Evolutionary conservation across 805 yeast genomes (phyloP).

Genomic region (Candida loeiensis): DNA sequence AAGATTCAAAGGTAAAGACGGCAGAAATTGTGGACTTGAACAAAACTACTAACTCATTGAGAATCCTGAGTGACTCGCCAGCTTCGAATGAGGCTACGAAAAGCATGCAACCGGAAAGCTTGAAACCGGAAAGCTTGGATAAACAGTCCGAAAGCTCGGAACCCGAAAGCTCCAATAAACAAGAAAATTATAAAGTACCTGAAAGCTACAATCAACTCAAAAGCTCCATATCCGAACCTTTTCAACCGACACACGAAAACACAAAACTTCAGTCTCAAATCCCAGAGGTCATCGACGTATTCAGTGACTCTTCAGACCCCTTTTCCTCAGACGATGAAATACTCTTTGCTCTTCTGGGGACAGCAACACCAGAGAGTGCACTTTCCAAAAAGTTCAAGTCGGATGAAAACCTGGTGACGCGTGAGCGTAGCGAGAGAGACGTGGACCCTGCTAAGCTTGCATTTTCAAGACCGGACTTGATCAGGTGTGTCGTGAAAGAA

Average conservation of each 20-base stretch:
- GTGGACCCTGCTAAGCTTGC: slow-evolving; percentile 28
- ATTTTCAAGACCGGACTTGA: slow-evolving; percentile 44
- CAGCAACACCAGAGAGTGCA: slow-evolving; percentile 8
- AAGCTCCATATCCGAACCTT: too few species aligned
- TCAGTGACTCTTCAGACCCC: neutral
- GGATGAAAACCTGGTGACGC: neutral
- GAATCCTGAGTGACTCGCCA: too few species aligned
- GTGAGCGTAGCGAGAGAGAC: slow-evolving; percentile 9
- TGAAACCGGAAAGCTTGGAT: slow-evolving; percentile 21
- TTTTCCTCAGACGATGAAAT: slow-evolving; percentile 4
- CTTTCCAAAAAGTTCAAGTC: slow-evolving; percentile 5
- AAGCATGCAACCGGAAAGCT: neutral
- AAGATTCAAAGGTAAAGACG: neutral
- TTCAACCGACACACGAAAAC: too few species aligned
- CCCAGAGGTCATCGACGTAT: neutral
- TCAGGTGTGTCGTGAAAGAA: slow-evolving; percentile 43
- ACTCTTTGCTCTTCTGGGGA: neutral
- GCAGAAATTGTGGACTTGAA: neutral
- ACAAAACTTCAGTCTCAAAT: too few species aligned
- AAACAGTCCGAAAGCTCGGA: neutral
- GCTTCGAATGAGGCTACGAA: slow-evolving; percentile 1
- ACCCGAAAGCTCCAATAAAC: too few species aligned
- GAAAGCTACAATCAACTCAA: too few species aligned
- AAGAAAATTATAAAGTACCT: too few species aligned
- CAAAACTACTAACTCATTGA: too few species aligned